phyloP scores from a whole-genome alignment of 805 yeast species.

The Kuraishia borneana region DNA sequence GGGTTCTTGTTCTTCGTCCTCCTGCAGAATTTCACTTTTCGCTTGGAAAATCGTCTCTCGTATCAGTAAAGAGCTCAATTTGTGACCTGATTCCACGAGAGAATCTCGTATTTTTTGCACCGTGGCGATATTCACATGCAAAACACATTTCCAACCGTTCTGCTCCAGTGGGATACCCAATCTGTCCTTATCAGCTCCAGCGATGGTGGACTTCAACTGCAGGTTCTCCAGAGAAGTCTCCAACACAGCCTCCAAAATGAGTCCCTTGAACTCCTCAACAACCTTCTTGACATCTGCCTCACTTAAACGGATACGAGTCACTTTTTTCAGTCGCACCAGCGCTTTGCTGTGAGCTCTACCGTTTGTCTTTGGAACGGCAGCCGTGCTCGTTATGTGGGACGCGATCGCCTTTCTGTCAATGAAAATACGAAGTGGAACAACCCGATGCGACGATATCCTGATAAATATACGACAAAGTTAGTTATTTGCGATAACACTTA shows the following conservation, averaged over 20 bases:
- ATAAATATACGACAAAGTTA: background rate
- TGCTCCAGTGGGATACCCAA: background rate
- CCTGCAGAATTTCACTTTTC: background rate
- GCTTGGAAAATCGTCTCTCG: background rate
- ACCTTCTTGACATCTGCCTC: background rate
- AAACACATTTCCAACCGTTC: conserved; percentile 1
- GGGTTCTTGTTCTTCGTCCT: background rate
- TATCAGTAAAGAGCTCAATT: background rate
- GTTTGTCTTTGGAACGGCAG: background rate
- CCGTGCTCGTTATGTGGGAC: background rate
- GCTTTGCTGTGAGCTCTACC: background rate
- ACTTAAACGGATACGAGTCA: background rate
- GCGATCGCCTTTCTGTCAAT: background rate
- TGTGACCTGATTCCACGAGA: background rate
- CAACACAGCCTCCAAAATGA: background rate
- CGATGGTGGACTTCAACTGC: background rate
- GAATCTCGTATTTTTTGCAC: background rate
- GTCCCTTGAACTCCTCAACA: background rate
- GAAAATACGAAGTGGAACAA: background rate
- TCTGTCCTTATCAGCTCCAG: background rate
- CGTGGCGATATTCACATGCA: background rate
- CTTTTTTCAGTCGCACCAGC: background rate
- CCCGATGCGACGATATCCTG: background rate
- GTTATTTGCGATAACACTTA: background rate
- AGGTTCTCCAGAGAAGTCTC: background rate